These are phyloP conservation scores for Daldinia caldariorum DNA, from an alignment of 495 filamentous ascomycete species.

Conservation along the genomic window DNA sequence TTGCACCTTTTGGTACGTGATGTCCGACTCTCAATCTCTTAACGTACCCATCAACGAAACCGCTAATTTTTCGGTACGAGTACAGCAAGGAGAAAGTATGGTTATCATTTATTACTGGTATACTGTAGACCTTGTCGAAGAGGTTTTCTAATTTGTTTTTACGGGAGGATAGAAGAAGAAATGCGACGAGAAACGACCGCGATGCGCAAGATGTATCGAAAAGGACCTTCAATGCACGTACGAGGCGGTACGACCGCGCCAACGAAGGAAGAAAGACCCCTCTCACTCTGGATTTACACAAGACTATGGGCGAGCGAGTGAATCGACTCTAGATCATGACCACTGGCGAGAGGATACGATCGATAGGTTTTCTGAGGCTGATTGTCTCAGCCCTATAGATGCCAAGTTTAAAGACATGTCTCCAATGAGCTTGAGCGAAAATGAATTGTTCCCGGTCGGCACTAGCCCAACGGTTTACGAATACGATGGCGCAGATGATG, in stretches of 20 bases:
- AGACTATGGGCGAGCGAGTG: conserved; percentile 5
- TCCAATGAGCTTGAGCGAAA: conserved; percentile 28
- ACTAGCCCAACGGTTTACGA: conserved; percentile 24
- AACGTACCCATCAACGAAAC: conserved; percentile 11
- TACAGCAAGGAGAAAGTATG: conserved; percentile 62
- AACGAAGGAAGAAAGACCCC: conserved; percentile 58
- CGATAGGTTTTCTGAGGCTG: conserved; percentile 34
- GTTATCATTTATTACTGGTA: conserved; percentile 1
- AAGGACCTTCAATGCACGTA: conserved; percentile 64
- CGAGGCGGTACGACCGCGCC: conserved; percentile 66
- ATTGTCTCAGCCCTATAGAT: conserved; percentile 47
- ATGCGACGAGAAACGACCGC: conserved; percentile 68
- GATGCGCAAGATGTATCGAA: conserved; percentile 67
- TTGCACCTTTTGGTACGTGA: conserved; percentile 66
- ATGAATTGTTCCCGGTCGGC: conserved; percentile 26
- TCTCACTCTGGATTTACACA: conserved; percentile 28
- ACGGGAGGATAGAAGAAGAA: conserved; percentile 65
- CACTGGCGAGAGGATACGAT: conserved; percentile 27
- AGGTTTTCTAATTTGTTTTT: conserved; percentile 27
- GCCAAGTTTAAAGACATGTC: conserved; percentile 36
- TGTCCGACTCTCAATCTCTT: neutral
- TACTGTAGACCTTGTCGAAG: conserved; percentile 1
- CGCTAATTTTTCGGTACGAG: conserved; percentile 28
- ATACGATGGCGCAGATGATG: conserved; percentile 18
- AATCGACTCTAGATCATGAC: conserved; percentile 10